Base-by-base conservation (phyloP, 176 grass and related monocot species). In the Lolium multiflorum region DNA sequence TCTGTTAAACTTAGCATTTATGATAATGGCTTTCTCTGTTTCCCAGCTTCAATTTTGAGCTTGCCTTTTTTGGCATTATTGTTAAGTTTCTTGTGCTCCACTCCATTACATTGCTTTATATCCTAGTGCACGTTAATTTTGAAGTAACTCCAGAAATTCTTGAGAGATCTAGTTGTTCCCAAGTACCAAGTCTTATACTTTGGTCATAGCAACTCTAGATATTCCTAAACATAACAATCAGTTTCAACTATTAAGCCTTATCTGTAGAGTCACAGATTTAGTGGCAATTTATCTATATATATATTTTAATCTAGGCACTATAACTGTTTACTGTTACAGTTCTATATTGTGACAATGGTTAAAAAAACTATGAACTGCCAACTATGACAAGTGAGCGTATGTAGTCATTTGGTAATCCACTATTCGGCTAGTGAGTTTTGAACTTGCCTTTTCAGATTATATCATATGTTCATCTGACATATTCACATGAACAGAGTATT, bases 381-480 rank as follows among this genome's bases (percentile, higher is more conserved):
- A 76, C 24, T 26, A 13, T 66, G 58, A 25, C 20, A 57, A 82
- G 49, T 82, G 28, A 81, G 21, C 63, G 39, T 18, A 9, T 84
- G 55, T 76, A 15, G 26, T 66, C 63, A 35, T 16, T 66, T 66
- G 18, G 3, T n/a, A 41, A 55, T 51, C 37, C 10, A 7, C 63
- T 65, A 35, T 88, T 57, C 46, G 35, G 71, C 57, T 18, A 88
- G 63, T 14, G 39, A 26, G 20, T 71, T 82, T 46, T 58, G 37
- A 58, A 69, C 50, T 64, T 83, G 35, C 77, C 22, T 88, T 77
- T 57, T 76, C 71, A 68, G 55, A 52, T 88, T 73, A 46, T 47
- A 66, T 67, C 22, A 31, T 76, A 76, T 2, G 15, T 55, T 47
- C 22, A 81, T 43, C 41, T 48, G 25, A 5, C 38, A 61, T 74